Base-by-base conservation (phyloP, 176 grass and related monocot species). In the Paspalum vaginatum region DNA sequence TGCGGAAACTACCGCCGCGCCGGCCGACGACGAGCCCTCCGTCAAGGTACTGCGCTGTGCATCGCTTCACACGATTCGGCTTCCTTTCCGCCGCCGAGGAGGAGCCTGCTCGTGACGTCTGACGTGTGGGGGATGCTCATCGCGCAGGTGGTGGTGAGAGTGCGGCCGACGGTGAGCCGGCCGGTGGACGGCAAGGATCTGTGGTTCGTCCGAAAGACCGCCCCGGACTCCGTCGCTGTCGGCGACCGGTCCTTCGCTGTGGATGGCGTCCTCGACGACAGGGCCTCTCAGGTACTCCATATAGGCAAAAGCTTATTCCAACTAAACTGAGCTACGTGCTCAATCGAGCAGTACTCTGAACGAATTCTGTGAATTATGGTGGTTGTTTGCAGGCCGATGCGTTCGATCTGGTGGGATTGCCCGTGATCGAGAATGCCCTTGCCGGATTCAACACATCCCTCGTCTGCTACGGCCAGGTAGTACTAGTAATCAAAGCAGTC, bases 381-480 rank as follows among this genome's bases (percentile, higher is more conserved):
- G 74, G 0, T 74, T 70, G 9, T 40, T 84, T 52, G 79, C 88
- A 99, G 96, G 92, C 80, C 21, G 92, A 95, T 20, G 90, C 90
- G 17, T 99, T 95, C 76, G 68, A 93, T 53, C 80, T 76, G 21
- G 72, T 99, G 0, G 96, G 92, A 2, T 37, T 84, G 42, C 96
- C 96, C 49, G 70, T 90, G 69, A 86, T 99, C 27, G 82, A 95
- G 45, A 86, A 80, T 61, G 88, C 92, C 64, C 85, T 99, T 11
- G 92, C 92, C 39, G 96, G 96, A 77, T 95, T 89, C 78, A 99
- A 99, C 73, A 93, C 92, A 18, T 91, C 92, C 43, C 81, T 99
- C 21, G 81, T 99, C 32, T 99, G 90, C 68, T 99, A 93, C 61
- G 96, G 92, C 66, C 90, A 95, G 96, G 96, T 99, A 67, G 9